Base-by-base conservation (phyloP, 176 grass and related monocot species). In the Rhynchospora pubera region DNA sequence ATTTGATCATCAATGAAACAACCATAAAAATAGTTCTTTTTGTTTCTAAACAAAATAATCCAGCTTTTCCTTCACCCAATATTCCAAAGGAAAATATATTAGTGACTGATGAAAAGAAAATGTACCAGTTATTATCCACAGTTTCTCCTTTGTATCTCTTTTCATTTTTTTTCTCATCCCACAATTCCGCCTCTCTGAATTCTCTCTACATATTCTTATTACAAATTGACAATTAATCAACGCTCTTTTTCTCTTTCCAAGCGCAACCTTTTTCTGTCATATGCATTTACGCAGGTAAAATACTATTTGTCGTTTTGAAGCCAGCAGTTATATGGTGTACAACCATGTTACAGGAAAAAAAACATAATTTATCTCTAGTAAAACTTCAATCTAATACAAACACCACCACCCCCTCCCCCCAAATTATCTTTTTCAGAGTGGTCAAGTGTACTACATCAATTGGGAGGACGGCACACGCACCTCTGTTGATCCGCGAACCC, bases 361-460 rank as follows among this genome's bases (percentile, higher is more conserved):
- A 53, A 2, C 16, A 65, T 15, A 28, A 42, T 42, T 65, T 83
- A 18, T 79, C 22, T 65, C 1, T 5, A 12, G 81, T 46, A 73
- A 83, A 85, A 43, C 46, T 50, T 53, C n/a, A n/a, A 80, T 74
- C 50, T 77, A 73, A 75, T 65, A 5, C 32, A 58, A 85, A 18
- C 77, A 13, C 45, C 70, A 83, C 57, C 23, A 3, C 42, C 78
- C 50, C 23, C 6, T 48, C 78, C 28, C 15, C 13, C 43, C 15
- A 32, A 69, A 6, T 59, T 30, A 67, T 46, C 6, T 57, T 44
- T n/a, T 89, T 79, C 92, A 98, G 95, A 98, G 90, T 28, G 95
- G 92, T 85, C 88, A 94, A 90, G 87, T 98, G 22, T 98, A 98
- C 85, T 98, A 93, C 85, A 86, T 98, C 79, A 98, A 98, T 88